Evolutionary conservation across 108 stramenopile genomes (phyloP), one percentile per base, ranked within the genome.

Genomic region (Cylindrotheca closterium): DNA sequence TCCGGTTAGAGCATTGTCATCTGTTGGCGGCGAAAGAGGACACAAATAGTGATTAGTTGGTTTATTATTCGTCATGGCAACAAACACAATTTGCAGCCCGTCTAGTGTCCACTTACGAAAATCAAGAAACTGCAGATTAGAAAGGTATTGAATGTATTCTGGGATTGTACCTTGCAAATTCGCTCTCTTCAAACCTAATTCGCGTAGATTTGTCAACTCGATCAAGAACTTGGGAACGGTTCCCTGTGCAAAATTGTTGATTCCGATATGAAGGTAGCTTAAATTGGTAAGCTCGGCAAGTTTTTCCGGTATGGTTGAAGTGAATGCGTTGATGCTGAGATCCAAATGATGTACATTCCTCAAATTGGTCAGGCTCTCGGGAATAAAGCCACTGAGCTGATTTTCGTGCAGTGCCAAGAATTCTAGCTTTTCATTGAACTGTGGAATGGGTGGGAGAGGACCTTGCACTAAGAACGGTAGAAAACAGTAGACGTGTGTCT

Each of bases 1-100:
- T 0, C 70, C 78, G 1, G 68, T 67, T 26, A 81, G 58, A 32
- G 74, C 49, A 42, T 81, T 81, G 22, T 59, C 32, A 19, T 64
- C 60, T 61, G 60, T 25, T 12, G 47, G 37, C 15, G n/a, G n/a
- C n/a, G n/a, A n/a, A n/a, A n/a, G n/a, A n/a, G n/a, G n/a, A n/a
- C n/a, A n/a, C n/a, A n/a, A n/a, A n/a, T n/a, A n/a, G n/a, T n/a
- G n/a, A n/a, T n/a, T n/a, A n/a, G n/a, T n/a, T n/a, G n/a, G n/a
- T n/a, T n/a, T n/a, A n/a, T n/a, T n/a, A n/a, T n/a, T n/a, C n/a
- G n/a, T n/a, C n/a, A n/a, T n/a, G n/a, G n/a, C n/a, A n/a, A n/a
- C n/a, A n/a, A n/a, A n/a, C n/a, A n/a, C n/a, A n/a, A n/a, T n/a
- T n/a, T n/a, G n/a, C n/a, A n/a, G n/a, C n/a, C n/a, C n/a, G n/a